Conservation (phyloP, 306 rosid species). For the Pyrus communis region DNA sequence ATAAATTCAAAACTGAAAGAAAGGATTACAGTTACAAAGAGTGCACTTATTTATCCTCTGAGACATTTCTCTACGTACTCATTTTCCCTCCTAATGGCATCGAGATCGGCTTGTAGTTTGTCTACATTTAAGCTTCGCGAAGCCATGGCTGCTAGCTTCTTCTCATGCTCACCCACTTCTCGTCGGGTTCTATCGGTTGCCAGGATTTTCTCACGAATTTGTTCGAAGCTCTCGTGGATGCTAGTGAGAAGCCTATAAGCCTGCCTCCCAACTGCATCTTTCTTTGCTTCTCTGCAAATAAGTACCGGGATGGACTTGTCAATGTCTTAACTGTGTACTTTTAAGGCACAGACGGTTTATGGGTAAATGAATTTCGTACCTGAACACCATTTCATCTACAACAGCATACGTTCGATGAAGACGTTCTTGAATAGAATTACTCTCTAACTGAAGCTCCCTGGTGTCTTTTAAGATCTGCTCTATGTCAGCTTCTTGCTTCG, state of each 20-base stretch:
- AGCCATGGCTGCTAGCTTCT: conserved; percentile 53
- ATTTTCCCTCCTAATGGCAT: conserved; percentile 48
- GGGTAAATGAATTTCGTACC: conserved; percentile 34
- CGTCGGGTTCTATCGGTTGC: conserved; percentile 66
- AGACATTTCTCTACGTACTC: conserved; percentile 31
- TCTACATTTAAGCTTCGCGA: conserved; percentile 39
- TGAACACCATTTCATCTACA: conserved; percentile 73
- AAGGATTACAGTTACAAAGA: conserved; percentile 6
- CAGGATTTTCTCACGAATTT: conserved; percentile 61
- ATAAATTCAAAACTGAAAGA: conserved; percentile 6
- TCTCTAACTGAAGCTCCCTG: conserved; percentile 82
- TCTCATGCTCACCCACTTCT: conserved; percentile 69
- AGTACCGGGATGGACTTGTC: not conserved
- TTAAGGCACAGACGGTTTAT: not conserved
- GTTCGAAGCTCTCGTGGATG: conserved; percentile 74
- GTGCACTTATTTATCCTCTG: conserved; percentile 5
- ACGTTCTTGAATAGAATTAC: conserved; percentile 79
- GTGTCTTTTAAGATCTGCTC: conserved; percentile 74
- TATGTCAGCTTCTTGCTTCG: conserved; percentile 80
- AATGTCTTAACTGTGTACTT: not conserved
- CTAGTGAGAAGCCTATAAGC: conserved; percentile 68
- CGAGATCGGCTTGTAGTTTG: conserved; percentile 55
- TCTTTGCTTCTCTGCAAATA: conserved; percentile 75
- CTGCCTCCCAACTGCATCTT: conserved; percentile 55
- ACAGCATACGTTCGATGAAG: conserved; percentile 76